Base-by-base conservation (phyloP, 371 early-diverging fungal species). In the Synchytrium microbalum region DNA sequence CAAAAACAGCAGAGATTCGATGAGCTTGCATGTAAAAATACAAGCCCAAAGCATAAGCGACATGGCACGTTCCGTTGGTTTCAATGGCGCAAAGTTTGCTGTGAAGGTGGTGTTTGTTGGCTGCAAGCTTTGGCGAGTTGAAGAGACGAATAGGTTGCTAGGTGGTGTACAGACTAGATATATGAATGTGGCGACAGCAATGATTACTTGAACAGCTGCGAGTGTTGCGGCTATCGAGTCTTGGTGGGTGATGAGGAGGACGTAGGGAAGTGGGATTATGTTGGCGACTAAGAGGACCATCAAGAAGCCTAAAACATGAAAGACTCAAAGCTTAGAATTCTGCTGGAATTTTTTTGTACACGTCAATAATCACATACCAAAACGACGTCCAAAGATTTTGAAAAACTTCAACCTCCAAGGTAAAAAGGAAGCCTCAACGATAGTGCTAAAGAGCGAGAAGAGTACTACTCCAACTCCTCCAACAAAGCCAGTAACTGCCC, bases 21-120 rank as follows among this genome's bases (percentile, higher is more conserved):
- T 68, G 38, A 89, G 74, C 71, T 93, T 93, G 79, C 87, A 86
- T 0, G 79, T 63, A 67, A 91, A 89, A 0, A 92, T 86, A 46
- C 82, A 76, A 0, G 76, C 65, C 94, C 94, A 92, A 53, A 93
- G 72, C 38, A 76, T 74, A 25, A 92, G 70, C 19, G 92, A 92
- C 65, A 90, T 80, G 16, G 84, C 78, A n/a, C 90, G 85, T 57
- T 91, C 90, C 0, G 82, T 84, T 13, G 74, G 70, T 66, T 82
- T 86, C 23, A 91, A 78, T 2, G 82, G 81, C 1, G 92, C 88
- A 71, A 88, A 91, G 66, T 86, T 90, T 30, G 88, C 86, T 0
- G 92, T 89, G 64, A 92, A 93, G 0, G 84, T 79, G 32, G 83
- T 83, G 62, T 80, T 81, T 32, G 87, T 86, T 1, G 57, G 70